Base-by-base conservation (phyloP, 1,284 basidiomycete species). In the Leccinum insolens region DNA sequence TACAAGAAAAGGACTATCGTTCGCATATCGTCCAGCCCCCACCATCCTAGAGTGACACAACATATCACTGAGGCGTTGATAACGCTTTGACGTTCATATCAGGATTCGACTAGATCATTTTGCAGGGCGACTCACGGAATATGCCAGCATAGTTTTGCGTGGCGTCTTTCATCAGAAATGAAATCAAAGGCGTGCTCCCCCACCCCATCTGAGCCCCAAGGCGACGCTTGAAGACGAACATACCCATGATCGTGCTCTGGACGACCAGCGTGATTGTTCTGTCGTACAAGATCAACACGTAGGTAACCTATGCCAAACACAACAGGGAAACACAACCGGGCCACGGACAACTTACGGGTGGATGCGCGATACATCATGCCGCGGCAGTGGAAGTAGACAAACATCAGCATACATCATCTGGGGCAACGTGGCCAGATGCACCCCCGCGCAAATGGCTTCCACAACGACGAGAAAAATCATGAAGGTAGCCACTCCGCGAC, bases 121-220 rank as follows among this genome's bases (percentile, higher is more conserved):
- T 49, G 20, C 7, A n/a, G 20, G 4, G 8, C 8, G 12, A 74
- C 72, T 74, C 68, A 73, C 74, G 4, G 41, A 68, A 68, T 22
- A 71, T 6, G 28, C 22, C 3, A 25, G 46, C 3, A 66, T 66
- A 77, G 57, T 66, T 67, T 22, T 61, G 61, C 7, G 68, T 20
- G 6, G 74, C 61, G 60, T 76, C 75, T 34, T 34, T 75, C n/a
- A 67, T 17, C 14, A 75, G 65, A 67, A 71, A 57, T 17, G 72
- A 74, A 7, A 71, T 8, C 46, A 73, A 41, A 20, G 69, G 73
- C 0, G 61, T 59, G 7, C 73, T 75, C 63, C 67, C 66, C 67
- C 65, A 65, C 28, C 71, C 66, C 3, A 59, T 34, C 61, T 66
- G 66, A 3, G n/a, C 11, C 7, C 58, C 62, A 31, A 11, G 3